phyloP scores from a whole-genome alignment of 441 rosid genomes.

The Oxalis stricta region DNA sequence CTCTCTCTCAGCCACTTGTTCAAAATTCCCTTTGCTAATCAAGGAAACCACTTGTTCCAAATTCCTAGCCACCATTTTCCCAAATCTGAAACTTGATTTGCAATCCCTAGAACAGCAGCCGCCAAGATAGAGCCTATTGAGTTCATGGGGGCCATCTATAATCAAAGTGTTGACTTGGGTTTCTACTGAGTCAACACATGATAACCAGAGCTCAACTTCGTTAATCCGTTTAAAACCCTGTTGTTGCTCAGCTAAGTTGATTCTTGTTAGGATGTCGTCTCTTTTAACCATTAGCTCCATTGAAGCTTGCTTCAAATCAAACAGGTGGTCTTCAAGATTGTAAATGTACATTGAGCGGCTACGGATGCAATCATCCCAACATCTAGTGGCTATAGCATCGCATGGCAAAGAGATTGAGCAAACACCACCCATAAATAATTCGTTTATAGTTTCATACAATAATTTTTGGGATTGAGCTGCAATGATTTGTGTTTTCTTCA shows the following conservation, averaged over 20 bases:
- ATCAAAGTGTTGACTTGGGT: neutral
- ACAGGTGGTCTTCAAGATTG: neutral
- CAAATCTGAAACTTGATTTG: constrained; percentile 10
- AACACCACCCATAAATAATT: too few species aligned
- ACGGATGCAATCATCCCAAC: neutral
- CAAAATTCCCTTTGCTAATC: constrained; percentile 14
- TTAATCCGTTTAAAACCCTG: neutral
- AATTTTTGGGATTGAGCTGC: too few species aligned
- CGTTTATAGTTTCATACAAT: too few species aligned
- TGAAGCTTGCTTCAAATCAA: neutral
- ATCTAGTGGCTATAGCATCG: neutral
- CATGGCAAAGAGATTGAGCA: neutral
- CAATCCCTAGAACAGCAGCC: constrained; percentile 13
- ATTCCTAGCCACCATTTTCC: constrained; percentile 14
- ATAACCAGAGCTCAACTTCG: constrained; percentile 3
- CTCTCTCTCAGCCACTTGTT: constrained; percentile 1
- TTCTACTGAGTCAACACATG: neutral
- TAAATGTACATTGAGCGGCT: neutral
- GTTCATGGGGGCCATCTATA: neutral
- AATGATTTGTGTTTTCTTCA: too few species aligned
- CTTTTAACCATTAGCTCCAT: neutral
- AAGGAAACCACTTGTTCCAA: constrained; percentile 13
- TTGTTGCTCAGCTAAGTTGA: neutral
- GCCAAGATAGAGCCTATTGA: neutral
- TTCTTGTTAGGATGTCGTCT: neutral